Percentiles rank a stretch among this genome's conserved stretches.
These are phyloP conservation scores for Peterozyma toletana DNA, from an alignment of 805 yeast species.

Conservation along the genomic window DNA sequence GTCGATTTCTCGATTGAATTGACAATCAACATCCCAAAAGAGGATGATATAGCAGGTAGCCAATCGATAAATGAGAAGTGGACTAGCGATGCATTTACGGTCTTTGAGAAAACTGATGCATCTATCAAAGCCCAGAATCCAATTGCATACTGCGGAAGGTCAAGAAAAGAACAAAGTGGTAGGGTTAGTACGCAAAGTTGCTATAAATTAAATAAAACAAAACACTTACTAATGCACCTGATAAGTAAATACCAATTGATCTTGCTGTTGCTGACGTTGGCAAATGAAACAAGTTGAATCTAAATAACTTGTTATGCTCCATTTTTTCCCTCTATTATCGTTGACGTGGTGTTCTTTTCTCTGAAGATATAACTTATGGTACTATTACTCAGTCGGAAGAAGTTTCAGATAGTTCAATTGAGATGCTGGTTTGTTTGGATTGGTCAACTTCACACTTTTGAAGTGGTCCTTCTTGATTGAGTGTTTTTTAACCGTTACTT, in stretches of 20 bases:
- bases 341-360: too few relatives aligned
- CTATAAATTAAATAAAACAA: too few relatives aligned
- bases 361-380: too few relatives aligned
- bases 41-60: slow-evolving; percentile 87
- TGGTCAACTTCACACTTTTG: too few relatives aligned
- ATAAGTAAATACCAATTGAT: slow-evolving; percentile 66
- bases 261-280: slow-evolving; percentile 69
- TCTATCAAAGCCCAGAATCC: slow-evolving; percentile 90
- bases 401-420: too few relatives aligned
- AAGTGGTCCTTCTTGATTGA: too few relatives aligned
- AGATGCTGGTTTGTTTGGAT: too few relatives aligned
- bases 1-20: slow-evolving; percentile 66
- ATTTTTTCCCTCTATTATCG: too few relatives aligned
- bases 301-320: slow-evolving; percentile 9
- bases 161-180: neutral
- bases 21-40: slow-evolving; percentile 82
- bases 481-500: too few relatives aligned
- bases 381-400: too few relatives aligned
- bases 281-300: slow-evolving; percentile 53
- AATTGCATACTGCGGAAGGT: slow-evolving; percentile 50
- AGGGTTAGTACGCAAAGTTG: slow-evolving; percentile 1
- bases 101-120: slow-evolving; percentile 78
- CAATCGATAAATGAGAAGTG: slow-evolving; percentile 92
- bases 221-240: slow-evolving; percentile 46
- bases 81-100: slow-evolving; percentile 76